Base-by-base conservation (phyloP, 371 early-diverging fungal species). In the Mucor indicus region DNA sequence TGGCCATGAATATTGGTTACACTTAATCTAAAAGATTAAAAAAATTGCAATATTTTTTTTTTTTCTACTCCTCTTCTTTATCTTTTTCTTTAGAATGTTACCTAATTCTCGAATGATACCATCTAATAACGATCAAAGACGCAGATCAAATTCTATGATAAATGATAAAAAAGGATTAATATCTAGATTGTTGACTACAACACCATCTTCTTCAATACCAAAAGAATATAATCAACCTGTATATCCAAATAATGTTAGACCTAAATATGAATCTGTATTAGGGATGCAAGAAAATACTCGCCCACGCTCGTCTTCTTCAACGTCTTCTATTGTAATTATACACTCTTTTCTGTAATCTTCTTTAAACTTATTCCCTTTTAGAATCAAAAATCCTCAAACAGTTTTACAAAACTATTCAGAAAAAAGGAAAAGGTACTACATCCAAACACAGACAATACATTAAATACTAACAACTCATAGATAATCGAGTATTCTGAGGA, bases 71-170 rank as follows among this genome's bases (percentile, higher is more conserved):
- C n/a, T n/a, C n/a, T n/a, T n/a, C n/a, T n/a, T n/a, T n/a, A n/a
- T n/a, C n/a, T n/a, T n/a, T n/a, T n/a, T n/a, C n/a, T n/a, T n/a
- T n/a, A n/a, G n/a, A n/a, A 55, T 61, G 62, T 25, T 50, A 38
- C 56, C 62, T 5, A 61, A 61, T 41, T 61, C 62, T 29, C 52
- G 62, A 23, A 52, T 52, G 9, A 42, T 59, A 23, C 53, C 60
- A 21, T 38, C 53, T 30, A 46, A 43, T 49, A 35, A 44, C 25
- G 46, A 37, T 23, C 13, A 23, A 20, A 50, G 55, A 21, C 30
- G 35, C 20, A 42, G 60, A 50, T 55, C 60, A 19, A 60, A 48
- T 38, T 60, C 60, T 9, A 48, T 44, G n/a, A 23, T 44, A 11
- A 45, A 36, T 43, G 17, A 15, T 4, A 59, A 50, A 32, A 48